phyloP scores from a whole-genome alignment of 352 stramenopile species.

The Phytophthora pluvialis region DNA sequence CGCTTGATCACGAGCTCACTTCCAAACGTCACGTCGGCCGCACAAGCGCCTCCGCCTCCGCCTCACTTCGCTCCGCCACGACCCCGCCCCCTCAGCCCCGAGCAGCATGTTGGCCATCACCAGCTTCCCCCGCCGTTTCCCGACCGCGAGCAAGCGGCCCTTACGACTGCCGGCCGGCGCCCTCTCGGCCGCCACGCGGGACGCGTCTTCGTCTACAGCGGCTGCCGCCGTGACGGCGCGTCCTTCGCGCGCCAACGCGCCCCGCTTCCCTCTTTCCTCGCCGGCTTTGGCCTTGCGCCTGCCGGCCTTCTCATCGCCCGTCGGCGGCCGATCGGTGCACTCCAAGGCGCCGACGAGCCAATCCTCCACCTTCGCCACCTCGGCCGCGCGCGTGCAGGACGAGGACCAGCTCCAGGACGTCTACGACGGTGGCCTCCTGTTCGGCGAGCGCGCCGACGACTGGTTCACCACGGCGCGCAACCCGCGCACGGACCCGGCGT shows the following conservation, averaged over 20 bases:
- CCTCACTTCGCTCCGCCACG: conserved; percentile 6
- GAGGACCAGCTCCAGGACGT: conserved; percentile 37
- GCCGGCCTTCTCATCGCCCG: not conserved
- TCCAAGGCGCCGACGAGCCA: conserved; percentile 22
- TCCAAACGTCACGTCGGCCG: conserved; percentile 15
- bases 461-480: conserved; percentile 80
- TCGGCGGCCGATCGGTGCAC: conserved; percentile 14
- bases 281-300: not conserved
- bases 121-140: conserved; percentile 81
- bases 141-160: conserved; percentile 71
- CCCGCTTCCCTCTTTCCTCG: not conserved
- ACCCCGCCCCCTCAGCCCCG: not conserved
- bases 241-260: not conserved
- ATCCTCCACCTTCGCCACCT: conserved; percentile 36
- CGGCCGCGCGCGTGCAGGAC: conserved; percentile 27
- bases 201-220: conserved; percentile 21
- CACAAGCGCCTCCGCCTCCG: conserved; percentile 9
- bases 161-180: conserved; percentile 30
- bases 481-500: conserved; percentile 59
- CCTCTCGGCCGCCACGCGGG: conserved; percentile 20
- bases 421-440: conserved; percentile 66
- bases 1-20: conserved; percentile 13
- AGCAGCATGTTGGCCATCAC: conserved; percentile 81
- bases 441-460: conserved; percentile 61
- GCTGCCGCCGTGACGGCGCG: conserved; percentile 39